Evolutionary conservation across 140 eudicot species (phyloP), one percentile per base, ranked within the genome.

Genomic region (Ambrosia hybrid): DNA sequence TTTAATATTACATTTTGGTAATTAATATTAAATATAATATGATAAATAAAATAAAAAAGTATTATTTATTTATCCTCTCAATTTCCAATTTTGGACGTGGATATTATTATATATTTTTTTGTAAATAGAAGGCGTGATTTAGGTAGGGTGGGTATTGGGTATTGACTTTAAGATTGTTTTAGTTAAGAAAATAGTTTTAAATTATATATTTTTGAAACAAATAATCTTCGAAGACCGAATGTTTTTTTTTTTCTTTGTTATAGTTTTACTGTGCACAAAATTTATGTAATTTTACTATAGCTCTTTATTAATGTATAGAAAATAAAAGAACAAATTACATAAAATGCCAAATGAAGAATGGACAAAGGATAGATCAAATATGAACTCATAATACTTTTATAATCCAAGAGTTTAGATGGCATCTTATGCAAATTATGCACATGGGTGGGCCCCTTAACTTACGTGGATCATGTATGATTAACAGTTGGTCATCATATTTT

Each of bases 401-500:
- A 48, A 72, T 72, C 57, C 13, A 61, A n/a, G 70, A 48, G 74
- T 78, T 76, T 76, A 78, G 83, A 78, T 78, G 78, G 78, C 83
- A 72, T 72, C 78, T 78, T 65, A 57, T 72, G 70, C 41, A 57
- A 77, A 78, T 78, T 45, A 72, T 72, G 78, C 83, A 78, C 83
- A 73, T 78, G 83, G 65, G 70, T 21, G 74, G 82, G 70, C n/a
- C 55, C 77, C 12, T 0, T 43, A 48, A 51, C 74, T 66, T 72
- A 78, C 65, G 65, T 78, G 83, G 82, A 72, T 56, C 13, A 38
- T 16, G 16, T 57, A 26, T 48, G 63, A 65, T 58, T 72, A 57
- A 56, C 73, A 66, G 65, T 72, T 72, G 74, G 82, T 9, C 38
- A 68, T 65, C 68, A 78, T 65, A 34, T 78, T 36, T 30, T 36